Evolutionary conservation across 495 filamentous ascomycete genomes (phyloP).

Genomic region (Aspergillus ellipticus): DNA sequence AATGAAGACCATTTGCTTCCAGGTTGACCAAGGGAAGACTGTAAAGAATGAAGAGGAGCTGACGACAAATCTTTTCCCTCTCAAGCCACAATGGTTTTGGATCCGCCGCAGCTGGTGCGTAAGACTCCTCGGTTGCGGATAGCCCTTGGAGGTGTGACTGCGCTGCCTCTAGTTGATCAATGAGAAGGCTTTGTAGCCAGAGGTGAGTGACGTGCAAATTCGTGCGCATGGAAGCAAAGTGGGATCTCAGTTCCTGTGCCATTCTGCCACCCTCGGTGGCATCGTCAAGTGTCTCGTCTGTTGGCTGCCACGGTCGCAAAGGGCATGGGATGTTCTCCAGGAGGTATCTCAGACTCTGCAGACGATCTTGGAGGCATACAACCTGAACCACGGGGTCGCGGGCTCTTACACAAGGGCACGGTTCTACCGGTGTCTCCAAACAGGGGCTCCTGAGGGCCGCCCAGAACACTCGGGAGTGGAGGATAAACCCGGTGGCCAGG

Average conservation of each 20-base stretch:
- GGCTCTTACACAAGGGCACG: slow-evolving; percentile 15
- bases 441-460: slow-evolving; percentile 10
- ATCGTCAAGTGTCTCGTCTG: neutral
- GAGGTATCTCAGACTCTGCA: slow-evolving; percentile 9
- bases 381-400: slow-evolving; percentile 11
- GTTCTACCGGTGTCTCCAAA: slow-evolving; percentile 2
- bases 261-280: neutral
- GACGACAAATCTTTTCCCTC: slow-evolving; percentile 15
- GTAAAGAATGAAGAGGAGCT: slow-evolving; percentile 17
- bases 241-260: neutral
- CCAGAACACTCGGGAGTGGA: slow-evolving; percentile 22
- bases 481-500: slow-evolving; percentile 13
- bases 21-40: slow-evolving; percentile 10
- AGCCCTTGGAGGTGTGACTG: slow-evolving; percentile 2
- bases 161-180: slow-evolving; percentile 20
- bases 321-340: slow-evolving; percentile 9
- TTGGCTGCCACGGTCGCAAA: slow-evolving; percentile 5
- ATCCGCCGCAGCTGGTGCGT: slow-evolving; percentile 1
- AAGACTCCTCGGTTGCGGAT: neutral
- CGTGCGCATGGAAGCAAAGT: slow-evolving; percentile 20
- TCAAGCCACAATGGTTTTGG: slow-evolving; percentile 5
- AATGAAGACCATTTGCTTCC: slow-evolving; percentile 22
- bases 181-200: slow-evolving; percentile 23
- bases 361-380: slow-evolving; percentile 8
- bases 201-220: slow-evolving; percentile 24